These are phyloP conservation scores for Boletus reticuloceps DNA, from an alignment of 768 basidiomycete genomes.

Conservation along the genomic window DNA sequence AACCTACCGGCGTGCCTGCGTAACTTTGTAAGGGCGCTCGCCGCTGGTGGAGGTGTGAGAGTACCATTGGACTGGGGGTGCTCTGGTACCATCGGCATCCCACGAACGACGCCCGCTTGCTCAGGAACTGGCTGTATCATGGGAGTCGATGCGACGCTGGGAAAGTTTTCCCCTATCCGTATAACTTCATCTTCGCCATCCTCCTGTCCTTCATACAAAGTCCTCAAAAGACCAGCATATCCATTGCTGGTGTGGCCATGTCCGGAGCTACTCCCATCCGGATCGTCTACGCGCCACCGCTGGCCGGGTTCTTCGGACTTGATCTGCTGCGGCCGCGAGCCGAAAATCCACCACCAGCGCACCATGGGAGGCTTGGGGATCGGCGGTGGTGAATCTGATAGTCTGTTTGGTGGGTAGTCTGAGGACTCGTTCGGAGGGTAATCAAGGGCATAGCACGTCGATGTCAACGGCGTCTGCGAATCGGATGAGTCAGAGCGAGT, in stretches of 20 bases:
- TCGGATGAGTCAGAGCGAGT: slow-evolving; percentile 26
- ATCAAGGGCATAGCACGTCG: background rate
- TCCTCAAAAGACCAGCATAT: slow-evolving; percentile 3
- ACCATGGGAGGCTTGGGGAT: background rate
- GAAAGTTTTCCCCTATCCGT: slow-evolving; percentile 19
- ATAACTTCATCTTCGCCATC: slow-evolving; percentile 13
- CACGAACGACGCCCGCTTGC: slow-evolving; percentile 1
- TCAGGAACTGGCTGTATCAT: slow-evolving; percentile 10
- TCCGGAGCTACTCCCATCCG: slow-evolving; percentile 22
- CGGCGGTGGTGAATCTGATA: slow-evolving; percentile 3
- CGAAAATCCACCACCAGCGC: slow-evolving; percentile 27
- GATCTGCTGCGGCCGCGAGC: slow-evolving; percentile 26
- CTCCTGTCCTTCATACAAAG: slow-evolving; percentile 10
- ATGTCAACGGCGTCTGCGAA: slow-evolving; percentile 27
- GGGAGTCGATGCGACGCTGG: slow-evolving; percentile 13
- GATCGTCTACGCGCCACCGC: slow-evolving; percentile 26
- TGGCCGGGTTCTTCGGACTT: slow-evolving; percentile 18
- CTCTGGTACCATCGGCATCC: slow-evolving; percentile 4
- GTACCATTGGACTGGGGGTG: background rate
- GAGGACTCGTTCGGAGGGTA: slow-evolving; percentile 8
- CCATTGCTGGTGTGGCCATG: slow-evolving; percentile 15
- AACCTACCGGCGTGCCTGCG: slow-evolving; percentile 16
- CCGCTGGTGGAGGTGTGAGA: background rate
- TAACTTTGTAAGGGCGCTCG: background rate
- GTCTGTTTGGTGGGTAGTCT: slow-evolving; percentile 11